phyloP scores from a whole-genome alignment of 371 early-diverging fungal genomes.

The Saksenaea oblongispora region DNA sequence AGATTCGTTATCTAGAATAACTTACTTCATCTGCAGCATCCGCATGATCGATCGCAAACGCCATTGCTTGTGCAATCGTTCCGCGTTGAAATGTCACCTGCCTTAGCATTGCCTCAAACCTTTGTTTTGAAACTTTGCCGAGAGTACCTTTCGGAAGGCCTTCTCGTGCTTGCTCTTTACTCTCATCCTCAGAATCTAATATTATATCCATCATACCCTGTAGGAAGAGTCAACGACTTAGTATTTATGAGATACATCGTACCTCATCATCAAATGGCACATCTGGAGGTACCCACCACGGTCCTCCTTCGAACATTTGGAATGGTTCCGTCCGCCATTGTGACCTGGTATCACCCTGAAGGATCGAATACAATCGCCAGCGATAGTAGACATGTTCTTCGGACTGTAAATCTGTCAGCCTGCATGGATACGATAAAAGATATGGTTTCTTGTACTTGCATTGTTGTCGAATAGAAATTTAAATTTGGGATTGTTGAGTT shows the following conservation, averaged over 20 bases:
- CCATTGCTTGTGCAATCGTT: slow-evolving; percentile 81
- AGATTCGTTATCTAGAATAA: background rate
- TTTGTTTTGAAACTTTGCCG: slow-evolving; percentile 61
- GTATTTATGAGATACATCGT: slow-evolving; percentile 1
- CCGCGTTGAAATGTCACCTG: slow-evolving; percentile 62
- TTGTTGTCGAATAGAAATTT: slow-evolving; percentile 72
- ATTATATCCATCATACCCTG: slow-evolving; percentile 35
- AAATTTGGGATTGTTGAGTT: slow-evolving; percentile 66
- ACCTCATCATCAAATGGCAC: slow-evolving; percentile 74
- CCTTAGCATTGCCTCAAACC: slow-evolving; percentile 59
- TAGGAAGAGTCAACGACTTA: background rate
- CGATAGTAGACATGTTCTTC: slow-evolving; percentile 89
- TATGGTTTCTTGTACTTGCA: slow-evolving; percentile 38
- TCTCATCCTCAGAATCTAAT: slow-evolving; percentile 56
- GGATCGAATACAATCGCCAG: slow-evolving; percentile 89
- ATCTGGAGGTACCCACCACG: slow-evolving; percentile 87
- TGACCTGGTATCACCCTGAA: slow-evolving; percentile 79
- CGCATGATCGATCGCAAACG: slow-evolving; percentile 85
- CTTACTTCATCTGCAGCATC: slow-evolving; percentile 77
- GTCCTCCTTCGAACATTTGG: slow-evolving; percentile 85
- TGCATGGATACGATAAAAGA: background rate
- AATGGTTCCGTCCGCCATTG: slow-evolving; percentile 84
- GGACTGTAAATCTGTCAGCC: slow-evolving; percentile 36
- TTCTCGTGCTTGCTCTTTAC: slow-evolving; percentile 45
- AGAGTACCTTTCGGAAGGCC: slow-evolving; percentile 55